Percentiles rank a stretch among this genome's conserved stretches.
These are phyloP conservation scores for Omphalotus guepiniiformis DNA, from an alignment of 768 basidiomycete species.

Conservation along the genomic window DNA sequence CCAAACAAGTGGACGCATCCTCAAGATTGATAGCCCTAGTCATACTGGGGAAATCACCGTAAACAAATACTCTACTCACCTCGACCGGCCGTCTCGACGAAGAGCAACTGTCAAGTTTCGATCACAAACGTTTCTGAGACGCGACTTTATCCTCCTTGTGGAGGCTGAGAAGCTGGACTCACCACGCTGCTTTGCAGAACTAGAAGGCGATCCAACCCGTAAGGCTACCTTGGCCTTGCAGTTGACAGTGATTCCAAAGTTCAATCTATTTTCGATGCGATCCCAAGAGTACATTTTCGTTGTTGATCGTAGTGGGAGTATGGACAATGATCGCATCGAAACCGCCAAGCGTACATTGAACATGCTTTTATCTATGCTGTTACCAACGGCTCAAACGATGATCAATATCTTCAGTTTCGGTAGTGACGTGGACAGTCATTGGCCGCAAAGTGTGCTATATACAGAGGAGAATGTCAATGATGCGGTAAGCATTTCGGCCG, in stretches of 20 bases:
- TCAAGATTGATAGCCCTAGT: constrained; percentile 37
- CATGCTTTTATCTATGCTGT: constrained; percentile 45
- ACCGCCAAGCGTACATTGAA: constrained; percentile 44
- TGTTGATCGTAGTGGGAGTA: constrained; percentile 56
- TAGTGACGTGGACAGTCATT: constrained; percentile 21
- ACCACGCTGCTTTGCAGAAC: constrained; percentile 55
- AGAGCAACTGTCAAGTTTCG: constrained; percentile 35
- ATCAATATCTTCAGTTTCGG: constrained; percentile 66
- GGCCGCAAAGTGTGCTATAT: constrained; percentile 31
- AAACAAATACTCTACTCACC: constrained; percentile 29
- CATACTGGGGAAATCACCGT: constrained; percentile 32
- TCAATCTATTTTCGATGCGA: constrained; percentile 34
- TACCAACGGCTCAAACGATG: constrained; percentile 35
- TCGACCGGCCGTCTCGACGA: constrained; percentile 32
- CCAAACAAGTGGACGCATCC: constrained; percentile 44
- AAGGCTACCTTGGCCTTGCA: constrained; percentile 44
- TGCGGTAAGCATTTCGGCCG: constrained; percentile 31
- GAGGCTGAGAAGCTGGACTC: constrained; percentile 44
- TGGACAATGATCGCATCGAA: constrained; percentile 37
- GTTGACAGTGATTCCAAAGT: constrained; percentile 51
- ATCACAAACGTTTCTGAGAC: constrained; percentile 37
- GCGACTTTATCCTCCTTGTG: constrained; percentile 50
- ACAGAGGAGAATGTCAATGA: constrained; percentile 24
- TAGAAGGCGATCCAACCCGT: constrained; percentile 21
- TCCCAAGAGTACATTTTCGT: constrained; percentile 59